Evolutionary conservation across 768 basidiomycete species (phyloP).

Genomic region (Mycena belliarum): DNA sequence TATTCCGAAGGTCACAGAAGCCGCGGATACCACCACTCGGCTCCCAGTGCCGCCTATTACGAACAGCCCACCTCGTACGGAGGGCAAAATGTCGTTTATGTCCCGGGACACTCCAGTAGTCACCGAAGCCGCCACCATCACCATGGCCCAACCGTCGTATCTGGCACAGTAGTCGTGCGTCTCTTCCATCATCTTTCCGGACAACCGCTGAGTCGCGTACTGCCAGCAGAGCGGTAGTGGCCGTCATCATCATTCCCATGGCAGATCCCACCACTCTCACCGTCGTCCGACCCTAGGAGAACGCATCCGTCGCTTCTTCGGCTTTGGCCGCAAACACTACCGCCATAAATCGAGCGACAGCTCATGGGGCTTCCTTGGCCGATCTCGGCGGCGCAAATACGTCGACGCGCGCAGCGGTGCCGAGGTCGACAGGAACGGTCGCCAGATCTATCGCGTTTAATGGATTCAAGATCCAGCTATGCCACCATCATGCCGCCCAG

Average conservation of each 20-base stretch:
- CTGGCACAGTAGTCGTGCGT: conserved; percentile 18
- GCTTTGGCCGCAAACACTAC: conserved; percentile 44
- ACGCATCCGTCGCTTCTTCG: conserved; percentile 56
- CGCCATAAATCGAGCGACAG: conserved; percentile 45
- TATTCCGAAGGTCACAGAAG: conserved; percentile 9
- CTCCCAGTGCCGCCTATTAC: conserved; percentile 24
- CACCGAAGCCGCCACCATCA: conserved; percentile 22
- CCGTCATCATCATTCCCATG: conserved; percentile 26
- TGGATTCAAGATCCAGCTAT: neutral
- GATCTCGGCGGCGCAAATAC: conserved; percentile 49
- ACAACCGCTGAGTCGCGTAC: neutral
- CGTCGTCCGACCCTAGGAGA: conserved; percentile 41
- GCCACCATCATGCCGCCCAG: neutral
- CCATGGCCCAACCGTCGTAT: conserved; percentile 18
- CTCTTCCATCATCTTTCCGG: neutral
- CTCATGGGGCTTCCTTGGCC: conserved; percentile 59
- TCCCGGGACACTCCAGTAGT: conserved; percentile 20
- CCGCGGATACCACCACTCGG: conserved; percentile 14
- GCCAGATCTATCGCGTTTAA: conserved; percentile 52
- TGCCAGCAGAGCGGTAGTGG: conserved; percentile 33
- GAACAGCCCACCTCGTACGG: conserved; percentile 21
- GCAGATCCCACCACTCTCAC: conserved; percentile 6
- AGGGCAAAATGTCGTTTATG: conserved; percentile 23
- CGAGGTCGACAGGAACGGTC: conserved; percentile 58
- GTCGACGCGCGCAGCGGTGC: conserved; percentile 49